phyloP scores from a whole-genome alignment of 495 filamentous ascomycete species.

The Lichenothelia convexa region DNA sequence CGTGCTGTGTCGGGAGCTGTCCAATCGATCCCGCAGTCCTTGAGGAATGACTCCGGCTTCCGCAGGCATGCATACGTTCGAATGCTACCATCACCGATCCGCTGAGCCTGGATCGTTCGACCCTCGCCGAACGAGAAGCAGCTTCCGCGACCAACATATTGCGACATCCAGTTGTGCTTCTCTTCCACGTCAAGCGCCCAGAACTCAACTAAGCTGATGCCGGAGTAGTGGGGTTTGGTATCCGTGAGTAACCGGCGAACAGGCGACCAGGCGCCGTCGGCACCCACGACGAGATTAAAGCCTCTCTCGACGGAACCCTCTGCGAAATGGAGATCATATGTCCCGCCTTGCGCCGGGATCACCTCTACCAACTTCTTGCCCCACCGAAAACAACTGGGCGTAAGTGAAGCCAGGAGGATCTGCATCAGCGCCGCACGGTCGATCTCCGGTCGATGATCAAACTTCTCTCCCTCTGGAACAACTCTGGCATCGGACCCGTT shows the following conservation, averaged over 20 bases:
- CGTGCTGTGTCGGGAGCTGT: conserved; percentile 1
- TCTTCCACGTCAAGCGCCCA: conserved; percentile 15
- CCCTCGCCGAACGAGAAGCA: conserved; percentile 23
- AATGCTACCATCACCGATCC: conserved; percentile 28
- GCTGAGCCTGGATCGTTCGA: conserved; percentile 22
- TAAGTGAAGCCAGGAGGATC: conserved; percentile 27
- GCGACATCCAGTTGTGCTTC: conserved; percentile 16
- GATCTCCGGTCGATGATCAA: conserved; percentile 15
- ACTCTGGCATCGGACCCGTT: not conserved
- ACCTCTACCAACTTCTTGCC: conserved; percentile 7
- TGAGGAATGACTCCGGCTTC: conserved; percentile 24
- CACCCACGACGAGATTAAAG: conserved; percentile 40
- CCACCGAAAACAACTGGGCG: conserved; percentile 18
- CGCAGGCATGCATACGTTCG: conserved; percentile 15
- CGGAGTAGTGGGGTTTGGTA: conserved; percentile 30
- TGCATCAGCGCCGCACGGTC: conserved; percentile 26
- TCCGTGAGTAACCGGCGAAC: conserved; percentile 30
- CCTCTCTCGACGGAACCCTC: conserved; percentile 12
- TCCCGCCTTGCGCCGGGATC: not conserved
- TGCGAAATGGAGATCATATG: conserved; percentile 11
- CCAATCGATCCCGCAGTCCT: conserved; percentile 13
- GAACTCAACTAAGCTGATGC: conserved; percentile 14
- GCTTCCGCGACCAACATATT: conserved; percentile 26
- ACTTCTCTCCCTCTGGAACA: too few relatives aligned
- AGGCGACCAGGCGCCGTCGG: conserved; percentile 43